Conservation (phyloP, 2,329 filamentous ascomycete species). For the Zelopaecilomyces penicillatus region DNA sequence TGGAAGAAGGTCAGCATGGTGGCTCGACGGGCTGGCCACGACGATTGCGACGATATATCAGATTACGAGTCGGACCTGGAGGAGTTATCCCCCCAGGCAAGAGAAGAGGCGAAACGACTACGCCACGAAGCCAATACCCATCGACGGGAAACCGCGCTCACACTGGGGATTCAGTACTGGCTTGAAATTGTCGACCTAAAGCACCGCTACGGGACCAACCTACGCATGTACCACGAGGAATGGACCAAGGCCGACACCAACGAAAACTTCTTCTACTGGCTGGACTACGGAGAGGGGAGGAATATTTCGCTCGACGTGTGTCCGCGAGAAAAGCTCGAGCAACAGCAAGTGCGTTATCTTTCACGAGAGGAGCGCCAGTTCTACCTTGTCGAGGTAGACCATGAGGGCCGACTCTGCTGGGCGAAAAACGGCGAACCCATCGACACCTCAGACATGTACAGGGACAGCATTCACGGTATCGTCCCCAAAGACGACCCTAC, state of each 20-base stretch:
- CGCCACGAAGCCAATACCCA: constrained; percentile 44
- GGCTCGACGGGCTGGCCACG: constrained; percentile 62
- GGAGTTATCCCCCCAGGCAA: constrained; percentile 27
- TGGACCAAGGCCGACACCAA: constrained; percentile 72
- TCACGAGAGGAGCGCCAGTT: constrained; percentile 71
- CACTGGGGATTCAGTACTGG: constrained; percentile 82
- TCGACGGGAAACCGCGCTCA: constrained; percentile 59
- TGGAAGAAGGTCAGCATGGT: constrained; percentile 70
- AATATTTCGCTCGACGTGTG: constrained; percentile 62
- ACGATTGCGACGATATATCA: constrained; percentile 46
- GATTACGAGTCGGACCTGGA: constrained; percentile 23
- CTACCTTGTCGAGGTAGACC: constrained; percentile 72
- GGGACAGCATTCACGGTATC: constrained; percentile 71
- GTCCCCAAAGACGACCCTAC: constrained; percentile 54
- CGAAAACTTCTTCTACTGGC: constrained; percentile 92
- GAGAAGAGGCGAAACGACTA: constrained; percentile 30
- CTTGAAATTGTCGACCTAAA: constrained; percentile 78
- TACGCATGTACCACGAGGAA: constrained; percentile 71
- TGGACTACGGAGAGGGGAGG: constrained; percentile 72
- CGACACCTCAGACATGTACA: constrained; percentile 66
- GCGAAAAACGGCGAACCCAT: constrained; percentile 73
- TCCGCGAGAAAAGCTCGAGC: constrained; percentile 64
- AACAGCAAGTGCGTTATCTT: constrained; percentile 75
- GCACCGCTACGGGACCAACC: constrained; percentile 78
- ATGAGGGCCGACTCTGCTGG: constrained; percentile 72